Evolutionary conservation across 345 rosid species (phyloP), one percentile per base, ranked within the genome.

Genomic region (Euphorbia pulcherrima): DNA sequence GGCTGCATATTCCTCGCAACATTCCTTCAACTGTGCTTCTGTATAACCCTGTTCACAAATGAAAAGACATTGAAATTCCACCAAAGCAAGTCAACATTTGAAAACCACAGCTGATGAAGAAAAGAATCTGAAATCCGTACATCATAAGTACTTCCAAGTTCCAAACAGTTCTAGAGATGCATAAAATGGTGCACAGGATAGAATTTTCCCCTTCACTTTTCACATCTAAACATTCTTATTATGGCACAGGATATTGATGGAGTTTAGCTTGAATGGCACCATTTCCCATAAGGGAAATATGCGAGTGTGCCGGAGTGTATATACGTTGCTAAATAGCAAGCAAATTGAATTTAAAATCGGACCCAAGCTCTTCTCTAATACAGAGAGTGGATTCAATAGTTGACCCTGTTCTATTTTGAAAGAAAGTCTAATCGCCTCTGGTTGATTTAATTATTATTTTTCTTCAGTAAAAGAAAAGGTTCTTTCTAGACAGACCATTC

Each of bases 21-120:
- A 94, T 75, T 94, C 99, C 70, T 92, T 94, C 81, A 94, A 80
- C 83, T 94, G 99, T 28, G 97, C 96, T 81, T 94, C 99, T 57
- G 93, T 94, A 69, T 94, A 92, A 64, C 99, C 99, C 99, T 94
- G 96, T 75, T 74, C 46, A 66, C 52, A 69, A 52, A 39, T 21
- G 80, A 65, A 26, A 60, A 2, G 16, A 12, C 2, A 18, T 44
- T 12, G 18, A 44, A 12, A 44, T 12, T 16, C 50, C 50, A 14
- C 16, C 50, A 44, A 12, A 44, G 2, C 2, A 0, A 44, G 50
- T 44, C 17, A 11, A 51, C 30, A 51, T 50, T 23, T 4, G 39
- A 29, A 37, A 13, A 30, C 41, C 41, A 28, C 9, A 8, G 17
- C 6, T 10, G 4, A 48, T 21, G 3, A 28, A 16, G 5, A 27